These are phyloP conservation scores for Yueomyces sinensis DNA, from an alignment of 805 yeast species.

Conservation along the genomic window DNA sequence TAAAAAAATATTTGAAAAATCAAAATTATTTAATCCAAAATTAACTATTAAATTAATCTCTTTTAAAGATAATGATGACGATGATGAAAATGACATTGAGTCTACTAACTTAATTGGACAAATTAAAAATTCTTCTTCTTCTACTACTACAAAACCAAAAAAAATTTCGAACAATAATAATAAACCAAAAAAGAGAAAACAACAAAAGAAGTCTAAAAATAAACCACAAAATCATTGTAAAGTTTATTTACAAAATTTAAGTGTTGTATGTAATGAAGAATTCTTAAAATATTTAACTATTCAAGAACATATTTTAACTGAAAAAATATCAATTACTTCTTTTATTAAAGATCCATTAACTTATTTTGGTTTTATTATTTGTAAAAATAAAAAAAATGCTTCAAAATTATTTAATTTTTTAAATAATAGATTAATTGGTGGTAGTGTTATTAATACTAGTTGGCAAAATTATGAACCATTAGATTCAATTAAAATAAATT, in stretches of 20 bases:
- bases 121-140: too few relatives aligned
- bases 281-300: constrained; percentile 15
- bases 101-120: too few relatives aligned
- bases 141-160: too few relatives aligned
- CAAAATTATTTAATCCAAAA: too few relatives aligned
- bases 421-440: constrained; percentile 19
- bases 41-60: too few relatives aligned
- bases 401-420: constrained; percentile 9
- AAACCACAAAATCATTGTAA: constrained; percentile 1
- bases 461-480: constrained; percentile 7
- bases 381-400: constrained; percentile 12
- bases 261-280: constrained; percentile 17
- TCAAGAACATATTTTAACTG: constrained; percentile 14
- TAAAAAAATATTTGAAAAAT: too few relatives aligned
- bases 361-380: constrained; percentile 14
- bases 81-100: too few relatives aligned
- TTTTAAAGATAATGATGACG: too few relatives aligned
- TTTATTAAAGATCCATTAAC: constrained; percentile 10
- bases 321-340: constrained; percentile 8
- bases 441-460: constrained; percentile 12
- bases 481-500: background rate
- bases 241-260: constrained; percentile 15
- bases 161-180: too few relatives aligned
- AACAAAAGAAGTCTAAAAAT: background rate
- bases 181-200: background rate